These are phyloP conservation scores for Taphrina confusa DNA, from an alignment of 1,139 yeast species.

Conservation along the genomic window DNA sequence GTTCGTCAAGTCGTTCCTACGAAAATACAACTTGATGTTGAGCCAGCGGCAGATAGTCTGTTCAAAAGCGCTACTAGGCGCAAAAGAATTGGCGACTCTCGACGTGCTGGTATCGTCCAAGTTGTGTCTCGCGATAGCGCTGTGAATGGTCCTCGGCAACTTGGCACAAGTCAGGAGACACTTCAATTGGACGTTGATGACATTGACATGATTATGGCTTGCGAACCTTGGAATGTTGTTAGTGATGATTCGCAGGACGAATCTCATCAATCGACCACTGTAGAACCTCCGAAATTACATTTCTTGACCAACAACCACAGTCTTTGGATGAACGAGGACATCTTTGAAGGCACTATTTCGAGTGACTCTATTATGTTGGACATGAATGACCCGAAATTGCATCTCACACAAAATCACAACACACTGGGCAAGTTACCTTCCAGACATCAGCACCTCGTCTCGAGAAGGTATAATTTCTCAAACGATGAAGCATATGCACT, in stretches of 20 bases:
- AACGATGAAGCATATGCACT: constrained; percentile 85
- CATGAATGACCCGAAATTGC: constrained; percentile 70
- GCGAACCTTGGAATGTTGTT: constrained; percentile 22
- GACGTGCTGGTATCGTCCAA: constrained; percentile 2
- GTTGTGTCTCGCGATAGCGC: neutral
- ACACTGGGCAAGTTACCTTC: neutral
- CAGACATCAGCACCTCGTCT: neutral
- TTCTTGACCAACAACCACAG: neutral
- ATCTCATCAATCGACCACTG: neutral
- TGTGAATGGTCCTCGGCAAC: neutral
- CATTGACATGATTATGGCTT: constrained; percentile 19
- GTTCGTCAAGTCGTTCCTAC: constrained; percentile 67
- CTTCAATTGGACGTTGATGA: constrained; percentile 5
- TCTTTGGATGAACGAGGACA: constrained; percentile 65
- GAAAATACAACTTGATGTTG: constrained; percentile 51
- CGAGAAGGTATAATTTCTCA: constrained; percentile 65
- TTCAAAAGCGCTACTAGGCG: constrained; percentile 45
- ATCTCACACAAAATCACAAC: neutral
- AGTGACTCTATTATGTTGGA: constrained; percentile 51
- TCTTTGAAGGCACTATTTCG: constrained; percentile 62
- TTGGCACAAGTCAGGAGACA: neutral
- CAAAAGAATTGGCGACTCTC: constrained; percentile 2
- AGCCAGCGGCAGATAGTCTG: constrained; percentile 52
- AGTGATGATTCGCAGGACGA: neutral
- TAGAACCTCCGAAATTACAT: neutral